Evolutionary conservation across 108 stramenopile genomes (phyloP).

Genomic region (Nitzschia sp.): DNA sequence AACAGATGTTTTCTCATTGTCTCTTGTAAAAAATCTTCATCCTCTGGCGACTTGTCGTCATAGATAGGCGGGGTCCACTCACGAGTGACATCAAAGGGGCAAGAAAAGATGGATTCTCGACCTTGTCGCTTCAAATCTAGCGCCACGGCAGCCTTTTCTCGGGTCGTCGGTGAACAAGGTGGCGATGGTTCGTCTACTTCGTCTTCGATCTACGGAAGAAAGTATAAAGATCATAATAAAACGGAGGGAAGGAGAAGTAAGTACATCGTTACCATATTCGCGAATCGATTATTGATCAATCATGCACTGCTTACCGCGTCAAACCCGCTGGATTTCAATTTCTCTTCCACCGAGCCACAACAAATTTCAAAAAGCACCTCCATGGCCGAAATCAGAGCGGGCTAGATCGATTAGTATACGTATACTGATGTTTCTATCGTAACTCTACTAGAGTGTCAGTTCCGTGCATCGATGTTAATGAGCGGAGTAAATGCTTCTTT

Average conservation of each 20-base stretch:
- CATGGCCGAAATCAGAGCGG: background rate
- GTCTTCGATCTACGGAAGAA: background rate
- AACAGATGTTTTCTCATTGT: conserved; percentile 63
- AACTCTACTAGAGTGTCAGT: too few species aligned
- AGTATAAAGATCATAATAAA: background rate
- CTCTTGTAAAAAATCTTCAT: conserved; percentile 55
- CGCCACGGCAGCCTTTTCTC: conserved; percentile 20
- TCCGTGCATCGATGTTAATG: too few species aligned
- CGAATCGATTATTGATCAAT: background rate
- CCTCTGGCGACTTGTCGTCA: conserved; percentile 48
- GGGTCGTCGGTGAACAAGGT: background rate
- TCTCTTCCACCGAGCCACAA: conserved; percentile 16
- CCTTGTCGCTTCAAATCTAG: conserved; percentile 21
- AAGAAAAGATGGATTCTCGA: conserved; percentile 7
- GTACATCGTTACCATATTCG: background rate
- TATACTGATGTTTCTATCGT: too few species aligned
- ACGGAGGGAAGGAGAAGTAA: background rate
- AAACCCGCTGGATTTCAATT: background rate
- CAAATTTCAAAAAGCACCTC: conserved; percentile 13
- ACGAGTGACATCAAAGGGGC: conserved; percentile 7
- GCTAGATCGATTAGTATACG: too few species aligned
- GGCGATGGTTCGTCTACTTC: background rate
- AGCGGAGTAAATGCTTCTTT: too few species aligned
- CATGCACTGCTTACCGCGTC: conserved; percentile 7
- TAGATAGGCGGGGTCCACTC: conserved; percentile 27